A percentile compares a stretch with the other conserved stretches of the same genome.
Conservation (phyloP, 1,139 yeast genomes). For the Cylindricascospora bacillispora region DNA sequence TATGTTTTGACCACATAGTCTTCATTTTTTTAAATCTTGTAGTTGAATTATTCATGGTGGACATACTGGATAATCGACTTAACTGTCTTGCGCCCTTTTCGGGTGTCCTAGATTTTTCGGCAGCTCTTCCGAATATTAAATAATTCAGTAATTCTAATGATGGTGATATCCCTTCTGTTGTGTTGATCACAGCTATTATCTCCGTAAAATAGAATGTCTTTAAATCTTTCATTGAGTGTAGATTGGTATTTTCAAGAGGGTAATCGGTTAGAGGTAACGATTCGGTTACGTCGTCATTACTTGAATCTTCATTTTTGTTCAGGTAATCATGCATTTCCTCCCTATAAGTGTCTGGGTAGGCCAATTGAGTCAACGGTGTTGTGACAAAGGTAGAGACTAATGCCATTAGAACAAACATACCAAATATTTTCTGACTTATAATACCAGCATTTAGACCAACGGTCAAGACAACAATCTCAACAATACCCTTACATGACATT, state of each 20-base stretch:
- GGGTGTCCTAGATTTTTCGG: background rate
- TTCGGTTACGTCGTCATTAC: constrained; percentile 31
- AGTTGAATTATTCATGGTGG: constrained; percentile 10
- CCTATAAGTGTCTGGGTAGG: constrained; percentile 51
- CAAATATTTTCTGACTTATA: constrained; percentile 48
- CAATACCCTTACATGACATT: constrained; percentile 83
- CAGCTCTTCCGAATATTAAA: constrained; percentile 13
- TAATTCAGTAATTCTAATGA: constrained; percentile 18
- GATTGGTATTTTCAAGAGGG: constrained; percentile 1
- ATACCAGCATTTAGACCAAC: constrained; percentile 63
- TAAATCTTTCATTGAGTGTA: constrained; percentile 20
- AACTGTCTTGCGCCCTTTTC: constrained; percentile 4
- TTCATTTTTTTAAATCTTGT: constrained; percentile 11
- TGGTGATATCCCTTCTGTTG: constrained; percentile 18
- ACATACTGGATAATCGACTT: constrained; percentile 11
- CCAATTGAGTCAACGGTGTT: constrained; percentile 51
- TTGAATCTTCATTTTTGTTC: constrained; percentile 12
- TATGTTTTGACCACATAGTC: constrained; percentile 8
- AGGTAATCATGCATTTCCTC: constrained; percentile 31
- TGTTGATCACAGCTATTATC: constrained; percentile 14
- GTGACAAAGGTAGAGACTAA: constrained; percentile 61
- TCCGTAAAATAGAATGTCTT: constrained; percentile 15
- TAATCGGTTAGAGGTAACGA: constrained; percentile 2
- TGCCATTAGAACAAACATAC: constrained; percentile 78
- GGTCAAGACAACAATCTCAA: constrained; percentile 64